These are phyloP conservation scores for Hypocrella siamensis DNA, from an alignment of 2,329 filamentous ascomycete species.

Conservation along the genomic window DNA sequence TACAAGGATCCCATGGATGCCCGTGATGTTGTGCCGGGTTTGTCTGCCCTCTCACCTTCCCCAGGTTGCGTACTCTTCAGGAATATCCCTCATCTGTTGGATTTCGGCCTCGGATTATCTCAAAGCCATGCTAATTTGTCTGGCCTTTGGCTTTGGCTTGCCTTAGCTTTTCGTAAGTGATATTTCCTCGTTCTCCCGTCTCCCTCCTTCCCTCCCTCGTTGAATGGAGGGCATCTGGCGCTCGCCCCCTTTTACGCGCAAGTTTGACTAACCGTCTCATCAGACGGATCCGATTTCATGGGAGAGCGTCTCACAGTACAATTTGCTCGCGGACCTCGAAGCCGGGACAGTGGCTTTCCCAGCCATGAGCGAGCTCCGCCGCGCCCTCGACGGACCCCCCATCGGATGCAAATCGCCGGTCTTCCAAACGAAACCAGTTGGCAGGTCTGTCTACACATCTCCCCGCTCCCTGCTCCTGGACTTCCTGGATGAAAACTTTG, in stretches of 20 bases:
- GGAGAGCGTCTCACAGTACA: conserved; percentile 94
- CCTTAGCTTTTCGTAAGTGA: conserved; percentile 45
- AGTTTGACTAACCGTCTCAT: conserved; percentile 7
- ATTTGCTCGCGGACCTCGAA: conserved; percentile 76
- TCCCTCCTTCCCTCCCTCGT: neutral
- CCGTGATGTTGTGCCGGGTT: conserved; percentile 95
- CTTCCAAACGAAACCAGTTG: conserved; percentile 97
- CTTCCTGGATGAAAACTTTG: conserved; percentile 18
- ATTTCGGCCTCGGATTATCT: neutral
- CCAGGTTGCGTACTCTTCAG: neutral
- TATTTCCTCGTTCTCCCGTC: conserved; percentile 1
- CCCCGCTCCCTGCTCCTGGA: conserved; percentile 40
- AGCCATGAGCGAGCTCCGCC: conserved; percentile 41
- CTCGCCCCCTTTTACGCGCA: neutral
- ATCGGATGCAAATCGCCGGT: conserved; percentile 95
- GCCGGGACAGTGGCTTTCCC: conserved; percentile 33
- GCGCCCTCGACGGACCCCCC: conserved; percentile 83
- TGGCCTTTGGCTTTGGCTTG: conserved; percentile 1
- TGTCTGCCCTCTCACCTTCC: conserved; percentile 17
- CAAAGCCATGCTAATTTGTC: conserved; percentile 3
- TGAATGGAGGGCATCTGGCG: too few species aligned
- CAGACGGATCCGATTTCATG: conserved; percentile 96
- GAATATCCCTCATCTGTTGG: neutral
- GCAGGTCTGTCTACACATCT: conserved; percentile 77
- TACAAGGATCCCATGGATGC: conserved; percentile 98